A percentile compares a stretch with the other conserved stretches of the same genome.
Conservation (phyloP, 148 eudicot species). For the Silene conica region DNA sequence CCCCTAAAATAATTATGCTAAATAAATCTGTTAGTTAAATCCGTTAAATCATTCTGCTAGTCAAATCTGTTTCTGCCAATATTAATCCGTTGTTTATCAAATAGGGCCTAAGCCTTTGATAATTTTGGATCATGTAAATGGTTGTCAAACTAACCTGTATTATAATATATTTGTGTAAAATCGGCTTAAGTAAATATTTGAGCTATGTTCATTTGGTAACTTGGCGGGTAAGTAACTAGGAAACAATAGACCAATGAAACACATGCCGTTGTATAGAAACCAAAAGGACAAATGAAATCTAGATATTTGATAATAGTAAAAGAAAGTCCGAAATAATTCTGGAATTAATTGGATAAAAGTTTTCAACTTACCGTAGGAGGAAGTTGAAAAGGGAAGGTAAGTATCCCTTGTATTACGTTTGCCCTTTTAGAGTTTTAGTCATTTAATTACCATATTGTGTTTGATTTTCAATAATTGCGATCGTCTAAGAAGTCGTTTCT, state of each 20-base stretch:
- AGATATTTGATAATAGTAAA: not conserved
- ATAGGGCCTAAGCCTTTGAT: too few relatives aligned
- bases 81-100: too few relatives aligned
- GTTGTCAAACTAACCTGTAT: too few relatives aligned
- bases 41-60: too few relatives aligned
- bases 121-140: too few relatives aligned
- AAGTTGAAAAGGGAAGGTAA: conserved; percentile 18
- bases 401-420: conserved; percentile 22
- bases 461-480: conserved; percentile 13
- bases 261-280: not conserved
- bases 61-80: too few relatives aligned
- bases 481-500: conserved; percentile 10
- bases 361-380: conserved; percentile 17
- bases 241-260: not conserved
- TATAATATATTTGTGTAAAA: too few relatives aligned
- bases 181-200: too few relatives aligned
- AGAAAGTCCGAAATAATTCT: not conserved
- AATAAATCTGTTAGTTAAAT: too few relatives aligned
- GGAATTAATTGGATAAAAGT: not conserved
- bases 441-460: not conserved
- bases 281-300: not conserved
- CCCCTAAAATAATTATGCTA: too few relatives aligned
- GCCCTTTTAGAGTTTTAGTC: too few relatives aligned
- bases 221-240: not conserved
- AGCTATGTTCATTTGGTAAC: not conserved